Evolutionary conservation across 2,329 filamentous ascomycete genomes (phyloP), one percentile per base, ranked within the genome.

Genomic region (Colletotrichum lentis): DNA sequence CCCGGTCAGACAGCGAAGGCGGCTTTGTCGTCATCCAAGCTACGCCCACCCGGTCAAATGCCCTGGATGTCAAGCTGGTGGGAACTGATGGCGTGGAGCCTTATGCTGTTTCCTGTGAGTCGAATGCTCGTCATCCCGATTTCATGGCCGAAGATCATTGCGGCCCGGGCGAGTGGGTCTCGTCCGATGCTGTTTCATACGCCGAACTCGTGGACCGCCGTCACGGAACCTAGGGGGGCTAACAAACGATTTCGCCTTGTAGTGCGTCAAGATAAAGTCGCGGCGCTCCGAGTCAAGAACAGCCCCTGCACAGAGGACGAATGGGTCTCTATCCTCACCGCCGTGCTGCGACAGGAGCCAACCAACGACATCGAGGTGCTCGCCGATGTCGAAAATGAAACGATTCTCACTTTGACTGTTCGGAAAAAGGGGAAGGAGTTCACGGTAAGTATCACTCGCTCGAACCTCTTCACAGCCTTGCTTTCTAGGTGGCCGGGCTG

Each of bases 381-480:
- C 22, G 90, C 90, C 24, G 82, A 86, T 4, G 80, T 91, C 53
- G 80, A 84, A 55, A 81, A 82, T 53, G 82, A 84, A 65, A 76
- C 80, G 22, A 81, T 80, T 2, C 81, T 92, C n/a, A 83, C 83
- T 20, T 82, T 94, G 69, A 87, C 86, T 7, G 80, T 94, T 65
- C 85, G 89, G 56, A 90, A 89, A 74, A 86, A 88, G 64, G 84
- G 90, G 46, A 83, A 88, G 70, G 90, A 89, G 50, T 91, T 93
- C 72, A 91, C 88, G 67, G 90, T 90, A 81, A 71, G 85, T 76
- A n/a, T 2, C 35, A 31, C 54, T 54, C 43, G 35, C 39, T 61
- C 24, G 27, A 62, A 47, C 70, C 54, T 64, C 62, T 53, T 47
- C 39, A 56, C 56, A 68, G 61, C 64, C 39, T 64, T 46, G 18